A percentile compares a stretch with the other conserved stretches of the same genome.
Evolutionary conservation across 805 yeast genomes (phyloP).

Genomic region (Monosporozyma siamensis): DNA sequence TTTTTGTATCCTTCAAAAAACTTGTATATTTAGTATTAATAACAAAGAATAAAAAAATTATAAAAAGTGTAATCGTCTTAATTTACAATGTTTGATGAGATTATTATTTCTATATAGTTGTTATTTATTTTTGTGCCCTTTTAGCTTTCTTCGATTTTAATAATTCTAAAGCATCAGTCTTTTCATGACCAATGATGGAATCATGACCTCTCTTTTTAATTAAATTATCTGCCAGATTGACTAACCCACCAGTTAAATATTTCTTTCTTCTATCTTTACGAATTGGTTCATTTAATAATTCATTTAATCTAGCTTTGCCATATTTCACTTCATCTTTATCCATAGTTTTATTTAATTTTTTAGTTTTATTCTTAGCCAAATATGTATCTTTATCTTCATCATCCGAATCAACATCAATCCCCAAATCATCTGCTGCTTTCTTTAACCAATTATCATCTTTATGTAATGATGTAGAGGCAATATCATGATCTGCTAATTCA

Average conservation of each 20-base stretch:
- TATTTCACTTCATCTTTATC: constrained; percentile 40
- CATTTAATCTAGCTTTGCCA: constrained; percentile 44
- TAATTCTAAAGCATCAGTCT: constrained; percentile 58
- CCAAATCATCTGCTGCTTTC: constrained; percentile 90
- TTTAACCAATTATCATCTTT: constrained; percentile 76
- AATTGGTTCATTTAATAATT: constrained; percentile 43
- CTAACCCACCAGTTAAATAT: constrained; percentile 70
- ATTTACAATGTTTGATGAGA: too few species aligned
- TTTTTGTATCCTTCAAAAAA: background rate
- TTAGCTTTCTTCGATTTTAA: constrained; percentile 32
- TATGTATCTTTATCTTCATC: constrained; percentile 45
- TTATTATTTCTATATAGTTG: constrained; percentile 1
- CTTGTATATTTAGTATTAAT: background rate
- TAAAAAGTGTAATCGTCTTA: too few species aligned
- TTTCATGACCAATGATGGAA: constrained; percentile 59
- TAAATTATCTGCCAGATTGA: constrained; percentile 69
- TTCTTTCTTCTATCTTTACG: constrained; percentile 58
- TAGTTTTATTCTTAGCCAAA: constrained; percentile 51
- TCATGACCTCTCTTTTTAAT: constrained; percentile 58
- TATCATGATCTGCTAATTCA: constrained; percentile 63
- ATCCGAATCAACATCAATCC: constrained; percentile 61
- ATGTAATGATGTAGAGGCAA: constrained; percentile 46
- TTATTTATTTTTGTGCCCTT: constrained; percentile 1
- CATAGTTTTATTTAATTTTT: constrained; percentile 44
- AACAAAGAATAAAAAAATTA: too few species aligned